A percentile compares a stretch with the other conserved stretches of the same genome.
Conservation (phyloP, 345 rosid genomes). For the Isatis tinctoria region DNA sequence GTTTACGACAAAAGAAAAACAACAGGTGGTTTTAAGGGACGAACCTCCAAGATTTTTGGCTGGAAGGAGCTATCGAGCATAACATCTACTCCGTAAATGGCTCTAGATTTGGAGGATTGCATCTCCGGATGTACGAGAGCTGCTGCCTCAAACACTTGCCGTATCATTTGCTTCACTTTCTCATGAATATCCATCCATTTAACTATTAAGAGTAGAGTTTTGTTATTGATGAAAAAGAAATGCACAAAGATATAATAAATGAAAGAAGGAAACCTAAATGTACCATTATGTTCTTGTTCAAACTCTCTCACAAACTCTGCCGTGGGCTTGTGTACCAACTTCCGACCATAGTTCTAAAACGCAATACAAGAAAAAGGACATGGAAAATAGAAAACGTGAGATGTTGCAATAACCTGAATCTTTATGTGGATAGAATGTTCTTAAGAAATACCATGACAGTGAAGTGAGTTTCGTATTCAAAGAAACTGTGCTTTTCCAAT, state of each 20-base stretch:
- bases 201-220: conserved; percentile 41
- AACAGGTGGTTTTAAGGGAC: conserved; percentile 25
- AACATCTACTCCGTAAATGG: conserved; percentile 89
- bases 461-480: conserved; percentile 95
- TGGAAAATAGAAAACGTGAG: background rate
- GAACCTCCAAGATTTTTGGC: conserved; percentile 89
- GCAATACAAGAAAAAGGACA: conserved; percentile 18
- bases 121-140: conserved; percentile 80
- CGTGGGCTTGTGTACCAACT: conserved; percentile 72
- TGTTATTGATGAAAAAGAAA: background rate
- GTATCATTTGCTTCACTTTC: conserved; percentile 56
- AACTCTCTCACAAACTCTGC: conserved; percentile 79
- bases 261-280: background rate
- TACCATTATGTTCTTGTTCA: conserved; percentile 82
- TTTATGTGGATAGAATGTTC: background rate
- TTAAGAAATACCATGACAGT: conserved; percentile 79
- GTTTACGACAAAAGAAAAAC: background rate
- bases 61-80: conserved; percentile 77
- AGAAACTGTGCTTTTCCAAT: conserved; percentile 69
- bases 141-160: conserved; percentile 80
- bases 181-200: conserved; percentile 77
- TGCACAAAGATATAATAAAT: background rate
- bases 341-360: conserved; percentile 79
- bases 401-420: background rate
- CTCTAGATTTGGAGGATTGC: conserved; percentile 72